A percentile compares a stretch with the other conserved stretches of the same genome.
Evolutionary conservation across 1,284 basidiomycete species (phyloP).

Genomic region (Abortiporus biennis): DNA sequence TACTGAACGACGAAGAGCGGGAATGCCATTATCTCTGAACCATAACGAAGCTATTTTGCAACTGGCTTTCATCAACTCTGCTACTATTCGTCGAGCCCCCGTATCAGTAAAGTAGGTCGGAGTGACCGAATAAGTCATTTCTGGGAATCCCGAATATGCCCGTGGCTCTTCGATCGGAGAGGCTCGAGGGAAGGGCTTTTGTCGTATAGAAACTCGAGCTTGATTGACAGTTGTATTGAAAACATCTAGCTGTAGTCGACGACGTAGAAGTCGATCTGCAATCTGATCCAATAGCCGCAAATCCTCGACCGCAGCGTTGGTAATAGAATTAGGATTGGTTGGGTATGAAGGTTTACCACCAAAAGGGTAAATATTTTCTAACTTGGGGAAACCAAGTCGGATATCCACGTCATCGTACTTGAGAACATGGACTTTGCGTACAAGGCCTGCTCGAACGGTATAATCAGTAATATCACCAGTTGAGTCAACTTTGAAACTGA

Average conservation of each 20-base stretch:
- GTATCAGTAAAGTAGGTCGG: constrained; percentile 19
- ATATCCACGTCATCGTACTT: constrained; percentile 71
- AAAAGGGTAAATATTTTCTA: too few relatives aligned
- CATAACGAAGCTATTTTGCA: constrained; percentile 75
- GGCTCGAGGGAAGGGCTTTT: constrained; percentile 15
- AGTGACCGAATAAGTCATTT: constrained; percentile 40
- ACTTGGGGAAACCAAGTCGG: constrained; percentile 29
- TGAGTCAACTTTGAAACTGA: constrained; percentile 70
- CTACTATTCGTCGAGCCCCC: constrained; percentile 54
- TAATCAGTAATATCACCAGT: constrained; percentile 68
- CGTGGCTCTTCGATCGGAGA: constrained; percentile 19
- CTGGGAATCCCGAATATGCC: constrained; percentile 52
- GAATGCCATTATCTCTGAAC: constrained; percentile 55
- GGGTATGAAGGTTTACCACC: too few relatives aligned
- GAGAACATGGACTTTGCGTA: constrained; percentile 63
- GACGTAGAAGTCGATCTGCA: constrained; percentile 5
- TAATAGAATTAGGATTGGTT: background rate
- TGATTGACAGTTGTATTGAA: background rate
- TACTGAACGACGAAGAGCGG: constrained; percentile 61
- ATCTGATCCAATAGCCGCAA: constrained; percentile 9
- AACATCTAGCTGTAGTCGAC: background rate
- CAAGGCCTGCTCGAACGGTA: constrained; percentile 63
- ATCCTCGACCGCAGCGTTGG: background rate
- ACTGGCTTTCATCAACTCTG: constrained; percentile 84
- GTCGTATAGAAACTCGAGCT: constrained; percentile 9